Evolutionary conservation across 2,329 filamentous ascomycete genomes (phyloP).

Genomic region (Apiospora aurea): DNA sequence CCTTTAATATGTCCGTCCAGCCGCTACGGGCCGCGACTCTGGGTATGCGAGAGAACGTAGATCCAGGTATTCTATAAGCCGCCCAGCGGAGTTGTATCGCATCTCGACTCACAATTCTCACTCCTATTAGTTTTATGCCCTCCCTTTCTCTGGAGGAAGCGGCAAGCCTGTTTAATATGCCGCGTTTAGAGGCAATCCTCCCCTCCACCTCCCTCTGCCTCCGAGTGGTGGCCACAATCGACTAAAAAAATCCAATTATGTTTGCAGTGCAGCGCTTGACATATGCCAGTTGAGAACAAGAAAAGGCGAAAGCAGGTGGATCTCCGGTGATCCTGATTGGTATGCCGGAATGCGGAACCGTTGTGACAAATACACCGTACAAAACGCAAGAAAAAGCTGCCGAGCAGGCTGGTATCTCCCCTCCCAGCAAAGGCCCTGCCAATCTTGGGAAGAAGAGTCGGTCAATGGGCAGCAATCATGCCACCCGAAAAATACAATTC

Average conservation of each 20-base stretch:
- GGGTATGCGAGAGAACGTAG: conserved; percentile 13
- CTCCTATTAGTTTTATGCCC: not conserved
- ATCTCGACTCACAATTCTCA: not conserved
- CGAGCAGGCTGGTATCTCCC: conserved; percentile 5
- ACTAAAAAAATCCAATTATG: conserved; percentile 22
- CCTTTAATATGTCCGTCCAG: not conserved
- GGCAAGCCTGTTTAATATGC: not conserved
- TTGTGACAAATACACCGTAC: conserved; percentile 17
- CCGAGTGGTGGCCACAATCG: not conserved
- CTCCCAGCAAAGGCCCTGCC: not conserved
- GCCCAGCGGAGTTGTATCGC: not conserved
- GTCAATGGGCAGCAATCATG: not conserved
- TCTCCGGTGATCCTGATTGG: conserved; percentile 25
- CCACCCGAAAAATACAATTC: conserved; percentile 3
- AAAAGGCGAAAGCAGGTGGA: conserved; percentile 21
- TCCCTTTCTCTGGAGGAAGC: not conserved
- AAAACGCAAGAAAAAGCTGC: conserved; percentile 20
- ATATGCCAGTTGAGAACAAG: conserved; percentile 9
- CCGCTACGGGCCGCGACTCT: not conserved
- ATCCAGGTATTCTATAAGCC: conserved; percentile 3
- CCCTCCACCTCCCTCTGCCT: not conserved
- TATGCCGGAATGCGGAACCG: conserved; percentile 23
- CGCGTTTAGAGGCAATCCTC: not conserved
- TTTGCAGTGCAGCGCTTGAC: conserved; percentile 20
- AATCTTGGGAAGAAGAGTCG: not conserved